Evolutionary conservation across 352 stramenopile genomes (phyloP).

Genomic region (Phytophthora citricola): DNA sequence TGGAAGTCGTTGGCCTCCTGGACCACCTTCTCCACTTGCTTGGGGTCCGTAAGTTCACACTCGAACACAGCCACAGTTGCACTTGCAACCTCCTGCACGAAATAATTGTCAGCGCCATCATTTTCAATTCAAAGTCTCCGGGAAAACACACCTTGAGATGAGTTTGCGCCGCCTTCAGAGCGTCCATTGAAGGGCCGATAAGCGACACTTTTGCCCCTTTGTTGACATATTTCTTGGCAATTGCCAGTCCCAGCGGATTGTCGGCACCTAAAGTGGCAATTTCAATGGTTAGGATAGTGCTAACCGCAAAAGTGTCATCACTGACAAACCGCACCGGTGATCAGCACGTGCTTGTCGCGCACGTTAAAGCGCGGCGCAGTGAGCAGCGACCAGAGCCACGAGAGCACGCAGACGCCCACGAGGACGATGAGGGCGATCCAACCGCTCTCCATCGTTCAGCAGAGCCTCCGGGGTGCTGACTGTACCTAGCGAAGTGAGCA

Average conservation of each 20-base stretch:
- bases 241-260: slow-evolving; percentile 55
- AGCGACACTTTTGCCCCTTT: slow-evolving; percentile 64
- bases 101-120: background rate
- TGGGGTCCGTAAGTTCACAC: slow-evolving; percentile 50
- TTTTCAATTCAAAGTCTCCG: background rate
- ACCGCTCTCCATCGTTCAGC: slow-evolving; percentile 29
- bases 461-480: background rate
- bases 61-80: slow-evolving; percentile 42
- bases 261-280: slow-evolving; percentile 35
- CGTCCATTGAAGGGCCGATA: slow-evolving; percentile 45
- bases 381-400: slow-evolving; percentile 54
- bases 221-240: slow-evolving; percentile 66
- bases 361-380: slow-evolving; percentile 59
- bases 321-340: slow-evolving; percentile 44
- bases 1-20: slow-evolving; percentile 65
- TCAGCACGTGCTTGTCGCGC: slow-evolving; percentile 59
- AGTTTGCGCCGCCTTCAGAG: slow-evolving; percentile 42
- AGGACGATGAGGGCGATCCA: slow-evolving; percentile 52
- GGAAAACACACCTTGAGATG: slow-evolving; percentile 38
- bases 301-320: background rate
- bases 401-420: slow-evolving; percentile 45
- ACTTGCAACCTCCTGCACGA: slow-evolving; percentile 22
- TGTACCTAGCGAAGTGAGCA: background rate
- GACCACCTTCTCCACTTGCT: slow-evolving; percentile 49
- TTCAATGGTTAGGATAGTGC: slow-evolving; percentile 10